Conservation (phyloP, 2,329 filamentous ascomycete species). For the Ophiostoma piceae region DNA sequence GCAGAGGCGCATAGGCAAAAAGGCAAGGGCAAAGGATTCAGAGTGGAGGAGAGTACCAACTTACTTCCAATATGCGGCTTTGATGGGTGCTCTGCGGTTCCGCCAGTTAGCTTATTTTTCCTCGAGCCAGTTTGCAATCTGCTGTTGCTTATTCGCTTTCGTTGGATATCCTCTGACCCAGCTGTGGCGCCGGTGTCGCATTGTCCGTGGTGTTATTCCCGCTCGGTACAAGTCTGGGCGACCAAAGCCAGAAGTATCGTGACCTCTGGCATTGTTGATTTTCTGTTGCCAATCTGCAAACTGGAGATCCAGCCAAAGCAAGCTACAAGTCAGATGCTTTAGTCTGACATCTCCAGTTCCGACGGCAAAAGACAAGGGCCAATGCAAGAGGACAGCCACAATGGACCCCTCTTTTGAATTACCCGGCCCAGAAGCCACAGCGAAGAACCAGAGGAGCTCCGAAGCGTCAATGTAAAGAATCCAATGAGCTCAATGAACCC, state of each 20-base stretch:
- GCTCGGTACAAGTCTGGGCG: background rate
- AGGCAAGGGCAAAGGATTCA: background rate
- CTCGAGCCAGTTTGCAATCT: background rate
- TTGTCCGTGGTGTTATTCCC: background rate
- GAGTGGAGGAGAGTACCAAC: slow-evolving; percentile 30
- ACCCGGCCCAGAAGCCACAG: background rate
- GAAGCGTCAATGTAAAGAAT: background rate
- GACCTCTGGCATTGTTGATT: background rate
- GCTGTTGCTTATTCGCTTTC: slow-evolving; percentile 10
- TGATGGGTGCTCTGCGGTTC: slow-evolving; percentile 57
- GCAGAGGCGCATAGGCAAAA: background rate
- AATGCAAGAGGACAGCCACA: background rate
- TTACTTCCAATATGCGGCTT: slow-evolving; percentile 63
- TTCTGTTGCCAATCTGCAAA: background rate
- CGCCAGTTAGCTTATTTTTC: slow-evolving; percentile 33
- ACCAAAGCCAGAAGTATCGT: background rate
- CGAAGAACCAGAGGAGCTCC: background rate
- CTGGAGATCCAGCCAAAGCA: background rate
- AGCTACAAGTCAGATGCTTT: background rate
- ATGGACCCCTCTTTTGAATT: slow-evolving; percentile 3
- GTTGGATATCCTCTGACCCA: background rate
- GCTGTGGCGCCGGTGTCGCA: slow-evolving; percentile 11
- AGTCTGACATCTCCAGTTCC: background rate
- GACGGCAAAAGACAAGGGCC: background rate
- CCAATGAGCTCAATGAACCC: too few species aligned